Base-by-base conservation (phyloP, 129 eudicot genomes). In the Flaveria ramosissima region DNA sequence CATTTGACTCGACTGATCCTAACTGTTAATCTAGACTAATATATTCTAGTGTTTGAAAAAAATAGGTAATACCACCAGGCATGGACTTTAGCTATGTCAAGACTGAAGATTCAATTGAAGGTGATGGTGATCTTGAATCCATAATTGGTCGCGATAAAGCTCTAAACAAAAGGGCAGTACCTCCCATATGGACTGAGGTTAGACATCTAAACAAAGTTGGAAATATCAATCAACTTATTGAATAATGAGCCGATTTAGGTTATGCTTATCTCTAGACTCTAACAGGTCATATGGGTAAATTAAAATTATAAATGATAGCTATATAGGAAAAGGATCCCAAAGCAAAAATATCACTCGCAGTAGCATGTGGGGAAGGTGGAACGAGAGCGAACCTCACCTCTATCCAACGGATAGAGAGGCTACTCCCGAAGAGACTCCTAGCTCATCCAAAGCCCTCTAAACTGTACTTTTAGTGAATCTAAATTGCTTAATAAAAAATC, bases 151-250 rank as follows among this genome's bases (percentile, higher is more conserved):
- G 85, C 21, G 91, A 86, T 70, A 86, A 61, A 78, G 83, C 75
- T 73, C 83, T 75, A 56, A 88, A 69, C 84, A 86, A 86, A 84
- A 88, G 70, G 61, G 91, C 86, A 5, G 78, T 91, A 74, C 93
- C 96, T 76, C 87, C 87, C 2, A 88, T 91, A 70, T 91, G 96
- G 96, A 83, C 93, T 8, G 96, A 91, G 92, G 96, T 90, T 72
- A 73, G 84, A 68, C 20, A 36, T 53, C 77, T 41, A 2, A 17
- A 59, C 13, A 27, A 24, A 61, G 41, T 61, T 30, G 68, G 68
- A 9, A 4, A 24, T 12, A 24, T 61, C 67, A 13, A 26, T 8
- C 0, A n/a, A 26, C 1, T 24, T 21, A 61, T 26, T 61, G 5
- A 26, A 3, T 24, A 24, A 61, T 61, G 41, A 17, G 45, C 20